These are phyloP conservation scores for Leccinum subgranulosum DNA, from an alignment of 768 basidiomycete species.

Conservation along the genomic window DNA sequence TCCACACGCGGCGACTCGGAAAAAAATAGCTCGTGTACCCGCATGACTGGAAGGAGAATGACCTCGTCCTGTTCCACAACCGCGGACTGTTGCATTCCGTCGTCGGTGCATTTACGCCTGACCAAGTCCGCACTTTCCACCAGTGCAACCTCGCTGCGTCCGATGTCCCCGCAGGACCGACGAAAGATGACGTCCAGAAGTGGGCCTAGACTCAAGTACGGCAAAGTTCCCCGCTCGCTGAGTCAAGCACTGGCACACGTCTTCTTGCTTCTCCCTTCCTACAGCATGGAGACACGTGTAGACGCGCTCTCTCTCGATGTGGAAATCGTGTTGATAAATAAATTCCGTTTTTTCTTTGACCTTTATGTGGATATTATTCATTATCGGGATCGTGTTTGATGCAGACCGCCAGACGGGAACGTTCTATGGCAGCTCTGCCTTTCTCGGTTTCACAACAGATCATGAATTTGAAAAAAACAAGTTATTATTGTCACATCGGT, in stretches of 20 bases:
- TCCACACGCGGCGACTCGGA: not conserved
- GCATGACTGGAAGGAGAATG: conserved; percentile 76
- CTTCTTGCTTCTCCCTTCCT: not conserved
- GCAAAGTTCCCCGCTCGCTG: not conserved
- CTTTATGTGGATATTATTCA: conserved; percentile 1
- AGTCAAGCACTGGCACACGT: not conserved
- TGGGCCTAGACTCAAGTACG: conserved; percentile 36
- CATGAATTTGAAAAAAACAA: conserved; percentile 15
- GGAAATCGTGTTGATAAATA: not conserved
- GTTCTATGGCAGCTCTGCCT: not conserved
- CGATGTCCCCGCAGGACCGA: conserved; percentile 47
- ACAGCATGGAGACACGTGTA: conserved; percentile 1
- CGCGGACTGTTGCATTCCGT: conserved; percentile 66
- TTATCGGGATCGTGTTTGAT: conserved; percentile 3
- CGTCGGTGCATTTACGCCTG: conserved; percentile 57
- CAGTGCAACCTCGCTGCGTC: conserved; percentile 59
- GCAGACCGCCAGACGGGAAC: not conserved
- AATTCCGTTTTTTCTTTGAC: not conserved
- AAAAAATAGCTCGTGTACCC: conserved; percentile 64
- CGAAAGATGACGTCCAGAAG: conserved; percentile 39
- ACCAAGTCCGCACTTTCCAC: conserved; percentile 50
- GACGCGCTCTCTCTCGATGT: not conserved
- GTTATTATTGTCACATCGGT: not conserved
- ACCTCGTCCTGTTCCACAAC: conserved; percentile 72
- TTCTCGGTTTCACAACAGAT: conserved; percentile 1